Percentiles rank a stretch among this genome's conserved stretches.
Conservation (phyloP, 306 rosid genomes). For the Prunus armeniaca region DNA sequence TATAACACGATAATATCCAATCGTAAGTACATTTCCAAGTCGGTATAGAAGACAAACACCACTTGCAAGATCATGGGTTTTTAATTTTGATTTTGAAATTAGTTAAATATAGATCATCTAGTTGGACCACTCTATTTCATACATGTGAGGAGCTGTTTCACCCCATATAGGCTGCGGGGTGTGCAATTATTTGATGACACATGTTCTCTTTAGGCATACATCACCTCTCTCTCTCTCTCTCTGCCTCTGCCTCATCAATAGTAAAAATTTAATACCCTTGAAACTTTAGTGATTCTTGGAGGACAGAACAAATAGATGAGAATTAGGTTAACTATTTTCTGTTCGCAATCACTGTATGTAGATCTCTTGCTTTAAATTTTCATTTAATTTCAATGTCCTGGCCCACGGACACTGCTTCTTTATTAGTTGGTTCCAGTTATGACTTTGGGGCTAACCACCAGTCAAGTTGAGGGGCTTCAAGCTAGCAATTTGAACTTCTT, state of each 20-base stretch:
- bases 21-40: too few relatives aligned
- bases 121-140: slow-evolving; percentile 5
- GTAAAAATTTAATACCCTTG: not conserved
- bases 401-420: not conserved
- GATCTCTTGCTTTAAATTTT: not conserved
- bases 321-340: not conserved
- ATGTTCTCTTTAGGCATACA: not conserved
- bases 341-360: not conserved
- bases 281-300: not conserved
- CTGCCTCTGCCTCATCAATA: not conserved
- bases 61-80: too few relatives aligned
- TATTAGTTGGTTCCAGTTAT: not conserved
- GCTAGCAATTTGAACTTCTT: not conserved
- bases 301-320: not conserved
- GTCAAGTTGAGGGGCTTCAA: not conserved
- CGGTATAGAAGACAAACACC: too few relatives aligned
- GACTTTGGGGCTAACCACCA: not conserved
- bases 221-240: not conserved
- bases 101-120: not conserved
- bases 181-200: not conserved
- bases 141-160: not conserved
- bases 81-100: not conserved
- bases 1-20: too few relatives aligned
- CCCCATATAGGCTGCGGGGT: not conserved
- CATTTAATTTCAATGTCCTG: not conserved